A percentile compares a stretch with the other conserved stretches of the same genome.
These are phyloP conservation scores for Globisporangium parvum DNA, from an alignment of 352 stramenopile genomes.

Conservation along the genomic window DNA sequence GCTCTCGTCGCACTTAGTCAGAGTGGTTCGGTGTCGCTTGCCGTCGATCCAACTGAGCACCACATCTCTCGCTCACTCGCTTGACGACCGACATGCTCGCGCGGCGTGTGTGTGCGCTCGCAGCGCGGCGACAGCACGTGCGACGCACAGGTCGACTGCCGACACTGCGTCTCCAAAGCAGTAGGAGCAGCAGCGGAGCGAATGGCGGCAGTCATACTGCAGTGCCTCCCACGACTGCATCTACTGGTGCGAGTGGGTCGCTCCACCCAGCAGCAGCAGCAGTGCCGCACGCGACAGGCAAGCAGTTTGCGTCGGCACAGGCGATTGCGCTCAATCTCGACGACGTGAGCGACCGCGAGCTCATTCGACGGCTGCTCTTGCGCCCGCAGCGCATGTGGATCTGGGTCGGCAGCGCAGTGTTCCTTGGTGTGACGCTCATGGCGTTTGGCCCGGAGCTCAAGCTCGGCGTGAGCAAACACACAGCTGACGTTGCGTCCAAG, in stretches of 20 bases:
- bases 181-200: neutral
- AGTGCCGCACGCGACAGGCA: neutral
- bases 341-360: slow-evolving; percentile 38
- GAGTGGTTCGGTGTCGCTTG: too few relatives aligned
- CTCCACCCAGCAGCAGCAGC: neutral
- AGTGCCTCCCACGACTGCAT: too few relatives aligned
- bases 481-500: slow-evolving; percentile 71
- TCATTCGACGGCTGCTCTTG: slow-evolving; percentile 25
- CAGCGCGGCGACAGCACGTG: slow-evolving; percentile 1
- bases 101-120: slow-evolving; percentile 9
- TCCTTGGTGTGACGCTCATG: slow-evolving; percentile 47
- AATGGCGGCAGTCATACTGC: neutral
- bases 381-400: slow-evolving; percentile 53
- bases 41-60: too few relatives aligned
- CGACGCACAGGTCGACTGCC: neutral
- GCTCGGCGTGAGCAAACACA: slow-evolving; percentile 75
- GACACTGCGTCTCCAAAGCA: neutral
- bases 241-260: neutral
- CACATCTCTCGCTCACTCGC: too few relatives aligned
- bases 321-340: slow-evolving; percentile 8
- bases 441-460: slow-evolving; percentile 76
- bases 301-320: neutral
- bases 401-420: slow-evolving; percentile 35
- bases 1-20: neutral
- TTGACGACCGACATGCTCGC: slow-evolving; percentile 7